Base-by-base conservation (phyloP, 306 rosid species). In the Crataegus laevigata region DNA sequence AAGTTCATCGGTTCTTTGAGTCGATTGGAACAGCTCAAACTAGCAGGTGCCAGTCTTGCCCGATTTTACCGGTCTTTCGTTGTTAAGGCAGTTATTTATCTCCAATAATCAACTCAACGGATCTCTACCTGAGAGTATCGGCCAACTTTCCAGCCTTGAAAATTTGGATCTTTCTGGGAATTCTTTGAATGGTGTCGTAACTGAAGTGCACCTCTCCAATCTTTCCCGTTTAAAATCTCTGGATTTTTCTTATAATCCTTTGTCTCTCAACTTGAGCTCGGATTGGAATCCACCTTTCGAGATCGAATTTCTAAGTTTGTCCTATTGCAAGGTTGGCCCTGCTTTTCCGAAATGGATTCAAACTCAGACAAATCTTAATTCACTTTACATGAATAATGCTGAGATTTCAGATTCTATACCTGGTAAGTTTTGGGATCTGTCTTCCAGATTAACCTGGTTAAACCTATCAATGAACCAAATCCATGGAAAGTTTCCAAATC, bases 281-380 rank as follows among this genome's bases (percentile, higher is more conserved):
- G 22, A 54, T 9, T 82, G 85, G 83, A 40, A 61, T 30, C 79
- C 86, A 66, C 72, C 82, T 19, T 82, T 87, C 9, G 79, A 77
- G 32, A 45, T 87, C 3, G 0, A 0, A 0, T 0, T 0, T 0
- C 18, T 87, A 21, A 11, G 0, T 40, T 69, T 83, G 57, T 25
- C 69, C 7, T 77, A 74, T 0, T 77, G 85, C 51, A 76, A 3
- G 21, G 63, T 81, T 0, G 89, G 91, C 52, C 86, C 83, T 4
- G 29, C 65, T 4, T 85, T 87, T 74, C 86, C 91, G 7, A 2
- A 4, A 18, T 85, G 89, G 89, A 68, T 85, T 29, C 79, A 76
- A n/a, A 14, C 79, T 18, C 86, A 80, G 36, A 55, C 1, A 22
- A 6, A 6, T 32, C 79, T 85, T 24, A 1, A 0, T 1, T 0